phyloP scores from a whole-genome alignment of 805 yeast species.

The Candida khao-thaluensis region DNA sequence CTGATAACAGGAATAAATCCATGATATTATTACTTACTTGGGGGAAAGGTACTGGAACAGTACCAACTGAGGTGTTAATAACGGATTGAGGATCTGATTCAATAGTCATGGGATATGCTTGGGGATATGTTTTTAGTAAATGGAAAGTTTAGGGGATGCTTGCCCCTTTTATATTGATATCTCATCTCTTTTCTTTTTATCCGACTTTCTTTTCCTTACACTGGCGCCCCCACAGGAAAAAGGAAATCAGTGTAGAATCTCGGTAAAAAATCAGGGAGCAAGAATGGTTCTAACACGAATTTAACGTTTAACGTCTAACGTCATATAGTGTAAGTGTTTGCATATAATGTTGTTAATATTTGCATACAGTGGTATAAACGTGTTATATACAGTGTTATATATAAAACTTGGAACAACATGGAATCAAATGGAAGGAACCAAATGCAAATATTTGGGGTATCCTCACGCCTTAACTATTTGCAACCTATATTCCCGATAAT shows the following conservation, averaged over 20 bases:
- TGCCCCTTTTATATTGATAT: neutral
- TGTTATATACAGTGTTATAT: too few relatives aligned
- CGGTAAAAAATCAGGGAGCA: constrained; percentile 4
- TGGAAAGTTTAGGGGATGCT: too few relatives aligned
- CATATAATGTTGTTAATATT: neutral
- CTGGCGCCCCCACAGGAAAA: constrained; percentile 4
- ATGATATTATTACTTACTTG: constrained; percentile 24
- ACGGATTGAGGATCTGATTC: constrained; percentile 22
- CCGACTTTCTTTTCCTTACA: constrained; percentile 5
- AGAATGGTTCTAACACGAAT: too few relatives aligned
- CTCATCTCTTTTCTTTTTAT: constrained; percentile 6
- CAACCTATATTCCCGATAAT: too few relatives aligned
- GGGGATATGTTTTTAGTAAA: too few relatives aligned
- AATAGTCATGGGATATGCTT: too few relatives aligned
- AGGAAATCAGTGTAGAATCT: constrained; percentile 5
- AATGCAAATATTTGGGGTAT: too few relatives aligned
- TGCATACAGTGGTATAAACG: too few relatives aligned
- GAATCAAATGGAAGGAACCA: too few relatives aligned
- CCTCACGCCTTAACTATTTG: too few relatives aligned
- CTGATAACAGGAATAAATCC: constrained; percentile 29
- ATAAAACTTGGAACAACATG: too few relatives aligned
- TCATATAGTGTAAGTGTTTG: too few relatives aligned
- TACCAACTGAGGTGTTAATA: constrained; percentile 36
- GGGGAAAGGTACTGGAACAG: constrained; percentile 40
- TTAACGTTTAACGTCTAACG: neutral